phyloP scores from a whole-genome alignment of 2,329 filamentous ascomycete species.

The Penicillium olsonii region DNA sequence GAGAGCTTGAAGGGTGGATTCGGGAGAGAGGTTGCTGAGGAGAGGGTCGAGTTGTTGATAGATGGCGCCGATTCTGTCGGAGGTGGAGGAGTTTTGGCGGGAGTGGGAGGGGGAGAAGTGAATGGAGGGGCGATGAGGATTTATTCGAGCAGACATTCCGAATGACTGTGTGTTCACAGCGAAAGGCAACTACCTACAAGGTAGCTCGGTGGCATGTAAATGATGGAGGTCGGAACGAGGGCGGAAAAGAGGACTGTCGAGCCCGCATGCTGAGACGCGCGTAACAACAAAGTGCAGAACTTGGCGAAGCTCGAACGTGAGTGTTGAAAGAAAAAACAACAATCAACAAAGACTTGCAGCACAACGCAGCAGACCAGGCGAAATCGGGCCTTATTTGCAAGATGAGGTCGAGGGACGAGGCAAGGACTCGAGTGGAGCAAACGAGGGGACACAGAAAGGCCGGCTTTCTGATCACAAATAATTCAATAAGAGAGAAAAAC shows the following conservation, averaged over 20 bases:
- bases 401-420: not conserved
- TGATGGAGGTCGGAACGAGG: constrained; percentile 32
- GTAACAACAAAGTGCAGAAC: constrained; percentile 19
- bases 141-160: constrained; percentile 36
- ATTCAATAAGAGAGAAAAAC: not conserved
- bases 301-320: constrained; percentile 1
- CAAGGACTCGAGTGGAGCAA: constrained; percentile 7
- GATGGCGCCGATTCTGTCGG: constrained; percentile 39
- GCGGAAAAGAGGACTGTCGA: constrained; percentile 33
- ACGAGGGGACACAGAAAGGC: constrained; percentile 9
- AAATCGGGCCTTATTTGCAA: not conserved
- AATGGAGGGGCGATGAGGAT: constrained; percentile 30
- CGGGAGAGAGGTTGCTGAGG: constrained; percentile 55
- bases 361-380: not conserved
- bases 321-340: not conserved
- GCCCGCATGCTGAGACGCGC: constrained; percentile 39
- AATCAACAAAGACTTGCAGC: constrained; percentile 1
- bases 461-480: constrained; percentile 10
- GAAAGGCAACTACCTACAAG: constrained; percentile 3
- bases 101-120: constrained; percentile 29
- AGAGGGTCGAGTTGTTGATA: constrained; percentile 49
- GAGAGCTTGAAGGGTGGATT: constrained; percentile 55
- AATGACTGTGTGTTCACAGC: constrained; percentile 23
- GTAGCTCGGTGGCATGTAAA: constrained; percentile 21
- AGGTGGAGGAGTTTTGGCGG: constrained; percentile 36